Conservation (phyloP, 441 rosid genomes). For the Dalechampia spathulata region DNA sequence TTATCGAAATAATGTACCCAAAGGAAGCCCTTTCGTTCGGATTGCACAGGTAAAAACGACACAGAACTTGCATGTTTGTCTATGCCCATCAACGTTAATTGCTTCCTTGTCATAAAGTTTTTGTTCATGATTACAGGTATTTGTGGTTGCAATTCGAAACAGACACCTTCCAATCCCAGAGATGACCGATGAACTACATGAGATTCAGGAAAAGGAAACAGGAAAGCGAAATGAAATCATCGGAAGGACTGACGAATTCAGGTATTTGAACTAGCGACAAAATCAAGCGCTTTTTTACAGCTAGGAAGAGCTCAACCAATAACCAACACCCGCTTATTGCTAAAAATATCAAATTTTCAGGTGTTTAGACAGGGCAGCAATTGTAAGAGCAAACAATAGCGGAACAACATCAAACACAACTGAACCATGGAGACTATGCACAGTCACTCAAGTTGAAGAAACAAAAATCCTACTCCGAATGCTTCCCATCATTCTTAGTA, state of each 20-base stretch:
- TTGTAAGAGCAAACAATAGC: slow-evolving; percentile 8
- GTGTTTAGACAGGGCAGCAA: slow-evolving; percentile 58
- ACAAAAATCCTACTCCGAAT: slow-evolving; percentile 51
- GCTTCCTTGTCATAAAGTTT: neutral
- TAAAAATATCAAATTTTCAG: slow-evolving; percentile 25
- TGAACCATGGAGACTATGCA: slow-evolving; percentile 20
- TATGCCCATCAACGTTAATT: neutral
- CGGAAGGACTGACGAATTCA: slow-evolving; percentile 43
- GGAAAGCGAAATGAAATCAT: slow-evolving; percentile 30
- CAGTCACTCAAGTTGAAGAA: slow-evolving; percentile 62
- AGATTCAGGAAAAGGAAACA: slow-evolving; percentile 34
- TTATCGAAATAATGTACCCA: slow-evolving; percentile 39
- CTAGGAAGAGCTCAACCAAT: neutral
- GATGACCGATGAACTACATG: slow-evolving; percentile 36
- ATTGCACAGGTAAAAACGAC: slow-evolving; percentile 31
- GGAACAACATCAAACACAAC: slow-evolving; percentile 4
- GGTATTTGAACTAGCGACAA: slow-evolving; percentile 19
- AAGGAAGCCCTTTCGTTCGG: slow-evolving; percentile 43
- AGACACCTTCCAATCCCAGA: slow-evolving; percentile 38
- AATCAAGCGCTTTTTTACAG: neutral
- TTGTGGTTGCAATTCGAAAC: slow-evolving; percentile 40
- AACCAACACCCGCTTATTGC: neutral
- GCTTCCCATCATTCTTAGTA: slow-evolving; percentile 54
- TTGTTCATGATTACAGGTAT: slow-evolving; percentile 26
- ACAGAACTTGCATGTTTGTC: neutral